Evolutionary conservation across 805 yeast genomes (phyloP).

Genomic region (Myxozyma kluyveri): DNA sequence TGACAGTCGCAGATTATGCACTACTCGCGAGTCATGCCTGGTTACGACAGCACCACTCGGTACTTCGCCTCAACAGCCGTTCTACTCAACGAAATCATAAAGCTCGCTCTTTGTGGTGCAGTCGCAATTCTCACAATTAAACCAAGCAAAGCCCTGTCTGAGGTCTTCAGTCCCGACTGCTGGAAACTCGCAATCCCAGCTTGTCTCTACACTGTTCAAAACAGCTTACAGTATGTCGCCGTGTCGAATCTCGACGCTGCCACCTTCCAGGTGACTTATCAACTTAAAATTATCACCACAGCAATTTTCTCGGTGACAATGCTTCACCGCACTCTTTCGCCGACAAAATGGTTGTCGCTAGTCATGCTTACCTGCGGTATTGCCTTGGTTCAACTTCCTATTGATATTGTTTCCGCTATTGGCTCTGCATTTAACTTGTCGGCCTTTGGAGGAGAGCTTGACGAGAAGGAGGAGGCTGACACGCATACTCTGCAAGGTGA

Average conservation of each 20-base stretch:
- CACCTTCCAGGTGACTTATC: slow-evolving; percentile 46
- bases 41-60: slow-evolving; percentile 34
- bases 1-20: slow-evolving; percentile 37
- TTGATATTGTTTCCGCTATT: slow-evolving; percentile 29
- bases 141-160: slow-evolving; percentile 26
- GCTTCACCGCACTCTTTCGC: slow-evolving; percentile 37
- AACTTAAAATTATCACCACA: slow-evolving; percentile 45
- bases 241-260: slow-evolving; percentile 45
- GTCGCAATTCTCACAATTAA: slow-evolving; percentile 30
- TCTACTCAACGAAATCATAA: slow-evolving; percentile 42
- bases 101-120: slow-evolving; percentile 37
- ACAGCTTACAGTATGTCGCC: slow-evolving; percentile 44
- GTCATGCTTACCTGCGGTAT: slow-evolving; percentile 42
- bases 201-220: slow-evolving; percentile 40
- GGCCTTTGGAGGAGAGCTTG: slow-evolving; percentile 5
- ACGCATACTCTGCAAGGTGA: slow-evolving; percentile 16
- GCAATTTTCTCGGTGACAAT: slow-evolving; percentile 44
- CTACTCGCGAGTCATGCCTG: slow-evolving; percentile 44
- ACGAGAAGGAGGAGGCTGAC: slow-evolving; percentile 16
- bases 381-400: slow-evolving; percentile 43
- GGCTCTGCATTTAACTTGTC: slow-evolving; percentile 23
- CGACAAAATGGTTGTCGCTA: slow-evolving; percentile 41
- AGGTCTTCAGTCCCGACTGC: slow-evolving; percentile 40
- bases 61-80: slow-evolving; percentile 45
- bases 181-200: slow-evolving; percentile 46